Conservation (phyloP, 345 rosid genomes). For the Lenwebbia sp. region DNA sequence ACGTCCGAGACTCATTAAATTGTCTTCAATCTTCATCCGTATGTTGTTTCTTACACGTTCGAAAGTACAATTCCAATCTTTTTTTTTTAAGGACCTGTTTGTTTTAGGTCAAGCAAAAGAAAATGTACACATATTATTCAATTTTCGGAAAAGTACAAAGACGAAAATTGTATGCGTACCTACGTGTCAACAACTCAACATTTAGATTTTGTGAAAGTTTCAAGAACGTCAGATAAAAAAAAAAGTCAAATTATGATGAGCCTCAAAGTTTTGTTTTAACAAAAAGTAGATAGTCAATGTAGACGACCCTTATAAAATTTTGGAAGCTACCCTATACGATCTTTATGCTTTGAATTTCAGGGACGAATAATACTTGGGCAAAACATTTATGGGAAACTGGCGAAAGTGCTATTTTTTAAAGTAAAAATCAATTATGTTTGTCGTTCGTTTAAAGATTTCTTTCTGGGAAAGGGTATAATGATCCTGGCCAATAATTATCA, state of each 20-base stretch:
- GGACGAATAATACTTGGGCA: slow-evolving; percentile 10
- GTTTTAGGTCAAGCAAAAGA: background rate
- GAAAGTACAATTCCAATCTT: background rate
- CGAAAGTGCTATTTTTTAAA: slow-evolving; percentile 22
- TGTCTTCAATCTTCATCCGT: background rate
- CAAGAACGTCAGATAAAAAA: background rate
- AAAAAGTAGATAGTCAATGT: background rate
- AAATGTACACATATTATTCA: no score
- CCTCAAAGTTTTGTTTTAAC: background rate
- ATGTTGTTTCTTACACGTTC: background rate
- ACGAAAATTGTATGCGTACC: background rate
- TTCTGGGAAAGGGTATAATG: slow-evolving; percentile 2
- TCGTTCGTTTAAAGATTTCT: background rate
- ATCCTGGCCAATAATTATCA: background rate
- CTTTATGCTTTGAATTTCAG: background rate
- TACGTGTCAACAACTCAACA: background rate
- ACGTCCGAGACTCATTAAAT: background rate
- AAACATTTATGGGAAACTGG: slow-evolving; percentile 33
- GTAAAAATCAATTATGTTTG: background rate
- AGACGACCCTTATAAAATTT: background rate
- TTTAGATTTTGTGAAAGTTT: background rate
- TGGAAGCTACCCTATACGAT: background rate
- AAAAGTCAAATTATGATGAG: background rate
- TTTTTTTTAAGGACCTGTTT: background rate
- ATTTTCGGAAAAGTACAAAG: no score